phyloP scores from a whole-genome alignment of 2,329 filamentous ascomycete species.

The Aspergillus tubingensis region DNA sequence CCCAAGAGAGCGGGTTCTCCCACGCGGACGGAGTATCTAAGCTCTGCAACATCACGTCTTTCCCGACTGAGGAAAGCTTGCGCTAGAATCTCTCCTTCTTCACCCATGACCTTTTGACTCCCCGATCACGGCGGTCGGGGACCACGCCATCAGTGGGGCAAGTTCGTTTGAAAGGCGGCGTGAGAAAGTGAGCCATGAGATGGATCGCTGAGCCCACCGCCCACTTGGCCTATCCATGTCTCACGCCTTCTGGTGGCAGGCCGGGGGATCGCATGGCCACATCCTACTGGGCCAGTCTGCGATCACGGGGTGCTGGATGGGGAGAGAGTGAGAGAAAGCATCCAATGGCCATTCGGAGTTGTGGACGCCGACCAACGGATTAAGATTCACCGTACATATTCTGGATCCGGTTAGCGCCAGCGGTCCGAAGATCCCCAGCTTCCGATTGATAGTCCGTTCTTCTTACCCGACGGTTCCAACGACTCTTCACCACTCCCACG shows the following conservation, averaged over 20 bases:
- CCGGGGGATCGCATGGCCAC: not conserved
- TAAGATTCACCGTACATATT: constrained; percentile 18
- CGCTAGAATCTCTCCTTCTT: not conserved
- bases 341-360: not conserved
- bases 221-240: not conserved
- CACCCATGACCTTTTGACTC: not conserved
- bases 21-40: not conserved
- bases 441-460: constrained; percentile 9
- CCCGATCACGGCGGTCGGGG: not conserved
- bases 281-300: constrained; percentile 8
- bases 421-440: constrained; percentile 16
- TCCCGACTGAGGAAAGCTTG: not conserved
- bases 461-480: constrained; percentile 1
- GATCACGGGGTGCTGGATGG: constrained; percentile 9
- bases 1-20: not conserved
- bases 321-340: not conserved
- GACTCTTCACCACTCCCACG: constrained; percentile 1
- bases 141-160: constrained; percentile 1
- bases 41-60: constrained; percentile 7
- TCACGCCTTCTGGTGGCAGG: not conserved
- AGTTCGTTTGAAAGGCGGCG: not conserved
- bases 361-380: too few relatives aligned
- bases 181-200: not conserved
- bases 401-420: constrained; percentile 20
- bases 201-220: not conserved